A percentile compares a stretch with the other conserved stretches of the same genome.
These are phyloP conservation scores for Talaromyces nanjingensis DNA, from an alignment of 495 filamentous ascomycete species.

Conservation along the genomic window DNA sequence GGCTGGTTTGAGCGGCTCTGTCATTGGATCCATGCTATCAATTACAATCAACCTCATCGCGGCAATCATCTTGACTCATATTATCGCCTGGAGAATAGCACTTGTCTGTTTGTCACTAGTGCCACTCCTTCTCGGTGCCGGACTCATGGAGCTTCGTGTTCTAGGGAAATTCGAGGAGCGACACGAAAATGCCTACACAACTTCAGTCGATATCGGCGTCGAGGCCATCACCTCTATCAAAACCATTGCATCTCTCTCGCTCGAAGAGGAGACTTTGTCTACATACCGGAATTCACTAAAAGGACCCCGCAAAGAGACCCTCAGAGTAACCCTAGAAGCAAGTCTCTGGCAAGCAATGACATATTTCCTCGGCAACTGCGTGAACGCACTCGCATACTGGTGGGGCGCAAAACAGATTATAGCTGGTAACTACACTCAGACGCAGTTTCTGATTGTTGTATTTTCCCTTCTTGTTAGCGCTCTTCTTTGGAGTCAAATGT, in stretches of 20 bases:
- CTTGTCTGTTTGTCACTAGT: conserved; percentile 33
- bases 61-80: conserved; percentile 35
- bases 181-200: conserved; percentile 47
- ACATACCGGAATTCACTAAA: conserved; percentile 32
- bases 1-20: conserved; percentile 39
- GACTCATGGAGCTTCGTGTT: conserved; percentile 46
- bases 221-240: conserved; percentile 47
- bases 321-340: conserved; percentile 37
- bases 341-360: conserved; percentile 48
- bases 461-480: conserved; percentile 51
- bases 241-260: conserved; percentile 45
- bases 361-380: conserved; percentile 44
- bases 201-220: conserved; percentile 42
- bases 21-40: conserved; percentile 40
- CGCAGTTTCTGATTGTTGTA: conserved; percentile 59
- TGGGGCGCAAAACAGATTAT: conserved; percentile 60
- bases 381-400: conserved; percentile 63
- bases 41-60: conserved; percentile 38
- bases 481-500: conserved; percentile 60
- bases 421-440: conserved; percentile 46
- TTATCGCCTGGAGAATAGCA: conserved; percentile 38
- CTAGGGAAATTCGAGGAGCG: conserved; percentile 50
- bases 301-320: conserved; percentile 41
- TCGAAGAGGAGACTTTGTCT: conserved; percentile 33
- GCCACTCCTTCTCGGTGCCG: conserved; percentile 34